Percentiles rank a stretch among this genome's conserved stretches.
These are phyloP conservation scores for Salvia splendens DNA, from an alignment of 257 asterid genomes.

Conservation along the genomic window DNA sequence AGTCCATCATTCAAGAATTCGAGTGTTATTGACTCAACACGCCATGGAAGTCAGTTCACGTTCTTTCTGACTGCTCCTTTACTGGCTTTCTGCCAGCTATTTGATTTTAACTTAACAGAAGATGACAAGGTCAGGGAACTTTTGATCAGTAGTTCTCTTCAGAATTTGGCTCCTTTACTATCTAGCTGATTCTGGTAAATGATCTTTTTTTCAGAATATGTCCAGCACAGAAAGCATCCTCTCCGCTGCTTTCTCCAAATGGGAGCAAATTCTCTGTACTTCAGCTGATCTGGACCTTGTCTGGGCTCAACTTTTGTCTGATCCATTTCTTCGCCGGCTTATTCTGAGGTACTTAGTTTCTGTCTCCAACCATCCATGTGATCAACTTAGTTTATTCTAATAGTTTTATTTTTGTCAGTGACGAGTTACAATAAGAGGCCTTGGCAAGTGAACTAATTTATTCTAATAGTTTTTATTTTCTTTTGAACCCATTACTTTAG, in stretches of 20 bases:
- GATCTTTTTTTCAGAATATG: conserved; percentile 51
- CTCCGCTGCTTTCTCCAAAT: conserved; percentile 72
- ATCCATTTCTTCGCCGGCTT: conserved; percentile 84
- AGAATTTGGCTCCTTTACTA: conserved; percentile 12
- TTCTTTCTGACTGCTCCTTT: conserved; percentile 87
- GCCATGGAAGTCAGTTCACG: conserved; percentile 88
- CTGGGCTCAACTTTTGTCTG: conserved; percentile 91
- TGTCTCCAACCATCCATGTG: conserved; percentile 22
- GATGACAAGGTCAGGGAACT: conserved; percentile 58
- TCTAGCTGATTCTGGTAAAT: conserved; percentile 31
- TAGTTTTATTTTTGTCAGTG: not conserved
- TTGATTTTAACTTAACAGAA: conserved; percentile 52
- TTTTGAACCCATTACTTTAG: conserved; percentile 8
- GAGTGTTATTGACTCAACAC: conserved; percentile 47
- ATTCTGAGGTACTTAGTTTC: conserved; percentile 66
- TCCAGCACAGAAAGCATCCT: conserved; percentile 58
- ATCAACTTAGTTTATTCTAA: not conserved
- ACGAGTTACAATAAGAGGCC: no score
- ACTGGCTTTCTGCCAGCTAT: conserved; percentile 88
- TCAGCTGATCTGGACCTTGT: conserved; percentile 71
- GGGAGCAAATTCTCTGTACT: conserved; percentile 94
- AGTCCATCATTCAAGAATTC: conserved; percentile 70
- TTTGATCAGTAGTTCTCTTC: conserved; percentile 16
- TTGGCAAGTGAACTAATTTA: not conserved
- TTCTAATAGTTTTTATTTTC: conserved; percentile 11